phyloP scores from a whole-genome alignment of 805 yeast species.

The Candida sphagnicola region DNA sequence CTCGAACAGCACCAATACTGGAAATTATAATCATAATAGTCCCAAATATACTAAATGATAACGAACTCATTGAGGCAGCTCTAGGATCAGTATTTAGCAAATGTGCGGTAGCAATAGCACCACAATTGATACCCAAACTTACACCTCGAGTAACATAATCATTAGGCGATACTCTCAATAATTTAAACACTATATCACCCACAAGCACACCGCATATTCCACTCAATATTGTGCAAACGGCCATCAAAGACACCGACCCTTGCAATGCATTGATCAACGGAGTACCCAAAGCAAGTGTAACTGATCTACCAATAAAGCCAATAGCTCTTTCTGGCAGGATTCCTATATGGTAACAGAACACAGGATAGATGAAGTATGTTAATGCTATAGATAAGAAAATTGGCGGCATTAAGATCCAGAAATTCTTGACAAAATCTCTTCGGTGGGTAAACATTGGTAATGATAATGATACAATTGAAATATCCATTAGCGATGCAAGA shows the following conservation, averaged over 20 bases:
- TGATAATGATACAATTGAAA: slow-evolving; percentile 70
- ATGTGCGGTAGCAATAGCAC: slow-evolving; percentile 82
- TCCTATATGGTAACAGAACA: slow-evolving; percentile 61
- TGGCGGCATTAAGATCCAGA: slow-evolving; percentile 57
- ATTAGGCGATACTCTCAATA: slow-evolving; percentile 50
- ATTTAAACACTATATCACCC: slow-evolving; percentile 49
- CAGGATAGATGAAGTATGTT: slow-evolving; percentile 67
- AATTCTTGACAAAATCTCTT: slow-evolving; percentile 56
- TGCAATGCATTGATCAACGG: slow-evolving; percentile 65
- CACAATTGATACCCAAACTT: slow-evolving; percentile 72
- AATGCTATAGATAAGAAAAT: slow-evolving; percentile 50
- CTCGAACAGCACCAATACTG: slow-evolving; percentile 43
- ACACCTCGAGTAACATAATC: slow-evolving; percentile 77
- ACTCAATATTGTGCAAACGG: slow-evolving; percentile 71
- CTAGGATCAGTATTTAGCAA: slow-evolving; percentile 65
- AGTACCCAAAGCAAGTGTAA: slow-evolving; percentile 74
- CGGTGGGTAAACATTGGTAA: slow-evolving; percentile 77
- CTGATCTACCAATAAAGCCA: slow-evolving; percentile 77
- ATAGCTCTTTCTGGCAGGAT: slow-evolving; percentile 57
- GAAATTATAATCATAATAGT: slow-evolving; percentile 67
- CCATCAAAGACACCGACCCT: slow-evolving; percentile 70
- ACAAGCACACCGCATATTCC: slow-evolving; percentile 73
- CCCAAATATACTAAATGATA: slow-evolving; percentile 70
- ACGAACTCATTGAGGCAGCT: slow-evolving; percentile 74
- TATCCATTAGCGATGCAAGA: slow-evolving; percentile 65